phyloP scores from a whole-genome alignment of 2,329 filamentous ascomycete species.

The Colletotrichum phormii region DNA sequence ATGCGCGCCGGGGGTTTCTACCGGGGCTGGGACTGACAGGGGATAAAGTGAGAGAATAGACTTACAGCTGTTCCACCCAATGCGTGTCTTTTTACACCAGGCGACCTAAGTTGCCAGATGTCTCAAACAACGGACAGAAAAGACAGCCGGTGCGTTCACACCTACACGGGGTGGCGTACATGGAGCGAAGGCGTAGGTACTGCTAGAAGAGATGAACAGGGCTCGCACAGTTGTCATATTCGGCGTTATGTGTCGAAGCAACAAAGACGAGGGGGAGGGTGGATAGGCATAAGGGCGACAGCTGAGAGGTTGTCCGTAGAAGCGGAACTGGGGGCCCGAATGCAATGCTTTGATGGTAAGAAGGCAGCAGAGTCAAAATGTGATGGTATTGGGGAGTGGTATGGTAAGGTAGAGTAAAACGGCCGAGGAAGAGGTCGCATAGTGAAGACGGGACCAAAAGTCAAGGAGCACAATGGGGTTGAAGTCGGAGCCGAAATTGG shows the following conservation, averaged over 20 bases:
- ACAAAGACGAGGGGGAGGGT: not conserved
- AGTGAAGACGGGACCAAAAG: not conserved
- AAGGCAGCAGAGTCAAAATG: not conserved
- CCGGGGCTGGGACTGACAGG: not conserved
- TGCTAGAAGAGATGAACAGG: not conserved
- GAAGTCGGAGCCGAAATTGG: not conserved
- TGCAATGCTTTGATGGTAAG: not conserved
- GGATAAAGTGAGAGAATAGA: not conserved
- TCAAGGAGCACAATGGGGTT: not conserved
- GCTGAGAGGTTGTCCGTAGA: not conserved
- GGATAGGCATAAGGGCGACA: not conserved
- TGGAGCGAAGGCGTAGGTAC: not conserved
- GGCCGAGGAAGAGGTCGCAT: not conserved
- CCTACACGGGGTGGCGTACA: not conserved
- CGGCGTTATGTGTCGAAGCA: not conserved
- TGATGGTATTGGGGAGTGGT: not conserved
- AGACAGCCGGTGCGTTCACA: not conserved
- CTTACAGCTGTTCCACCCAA: not conserved
- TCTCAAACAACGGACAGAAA: not conserved
- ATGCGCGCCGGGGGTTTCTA: not conserved
- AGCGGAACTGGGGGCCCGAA: not conserved
- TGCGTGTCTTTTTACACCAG: not conserved
- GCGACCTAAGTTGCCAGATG: not conserved
- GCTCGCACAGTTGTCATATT: not conserved
- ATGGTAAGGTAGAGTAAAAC: not conserved